phyloP scores from a whole-genome alignment of 345 rosid species.

The Leavenworthia alabamica region DNA sequence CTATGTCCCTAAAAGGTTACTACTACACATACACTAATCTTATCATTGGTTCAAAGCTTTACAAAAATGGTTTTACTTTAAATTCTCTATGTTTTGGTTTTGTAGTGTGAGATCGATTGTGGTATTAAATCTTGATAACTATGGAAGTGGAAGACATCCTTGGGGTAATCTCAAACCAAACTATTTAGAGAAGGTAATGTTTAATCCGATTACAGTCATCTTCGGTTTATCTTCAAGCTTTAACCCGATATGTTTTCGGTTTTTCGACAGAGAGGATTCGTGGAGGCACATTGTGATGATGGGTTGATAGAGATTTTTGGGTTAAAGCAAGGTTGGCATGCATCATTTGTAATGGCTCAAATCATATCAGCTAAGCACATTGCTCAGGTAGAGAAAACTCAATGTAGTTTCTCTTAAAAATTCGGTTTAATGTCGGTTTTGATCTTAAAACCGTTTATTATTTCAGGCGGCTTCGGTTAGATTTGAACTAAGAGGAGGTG shows the following conservation, averaged over 20 bases:
- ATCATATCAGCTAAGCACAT: slow-evolving; percentile 95
- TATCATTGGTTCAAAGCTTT: too few relatives aligned
- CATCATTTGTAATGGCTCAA: slow-evolving; percentile 96
- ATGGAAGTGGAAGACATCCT: slow-evolving; percentile 34
- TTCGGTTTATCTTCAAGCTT: too few relatives aligned
- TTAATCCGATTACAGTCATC: too few relatives aligned
- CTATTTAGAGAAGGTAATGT: slow-evolving; percentile 31
- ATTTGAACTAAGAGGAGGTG: slow-evolving; percentile 89
- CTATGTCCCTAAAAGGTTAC: slow-evolving; percentile 68
- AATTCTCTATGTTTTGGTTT: not conserved
- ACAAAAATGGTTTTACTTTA: too few relatives aligned
- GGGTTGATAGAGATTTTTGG: slow-evolving; percentile 94
- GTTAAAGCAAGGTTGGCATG: slow-evolving; percentile 98
- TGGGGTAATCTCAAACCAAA: slow-evolving; percentile 33
- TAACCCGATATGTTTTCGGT: too few relatives aligned
- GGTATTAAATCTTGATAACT: slow-evolving; percentile 28
- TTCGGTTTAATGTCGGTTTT: too few relatives aligned
- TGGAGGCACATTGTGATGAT: slow-evolving; percentile 87
- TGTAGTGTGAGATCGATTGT: slow-evolving; percentile 34
- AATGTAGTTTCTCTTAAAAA: too few relatives aligned
- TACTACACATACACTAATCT: not conserved
- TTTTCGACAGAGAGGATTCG: slow-evolving; percentile 71
- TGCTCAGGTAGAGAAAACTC: slow-evolving; percentile 88
- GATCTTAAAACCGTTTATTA: too few relatives aligned
- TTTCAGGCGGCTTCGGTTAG: slow-evolving; percentile 80